Base-by-base conservation (phyloP, 2,329 filamentous ascomycete species). In the Apiospora arundinis region DNA sequence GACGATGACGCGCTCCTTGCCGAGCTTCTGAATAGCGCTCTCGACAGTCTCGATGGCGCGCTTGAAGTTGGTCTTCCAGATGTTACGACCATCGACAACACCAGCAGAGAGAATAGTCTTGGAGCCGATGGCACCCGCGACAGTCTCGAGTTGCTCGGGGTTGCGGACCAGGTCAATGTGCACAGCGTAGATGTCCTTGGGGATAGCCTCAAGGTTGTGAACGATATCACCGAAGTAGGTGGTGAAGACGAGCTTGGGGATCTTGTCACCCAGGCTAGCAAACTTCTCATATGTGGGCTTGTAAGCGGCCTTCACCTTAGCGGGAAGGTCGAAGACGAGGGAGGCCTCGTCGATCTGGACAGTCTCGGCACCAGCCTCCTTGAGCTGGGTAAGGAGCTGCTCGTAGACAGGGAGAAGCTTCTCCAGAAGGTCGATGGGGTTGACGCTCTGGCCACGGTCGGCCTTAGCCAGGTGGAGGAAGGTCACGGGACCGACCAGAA, bases 1-100 rank as follows among this genome's bases (percentile, higher is more conserved):
- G 78, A 97, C 94, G 77, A 99, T 93, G 83, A 99, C 95, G 82
- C 96, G 94, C 77, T 98, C 95, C 90, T 97, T 95, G 87, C 96
- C 95, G 75, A 99, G 91, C 88, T 97, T 90, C 88, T 98, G 94
- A 80, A 98, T 88, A 75, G 95, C 96, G 73, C 90, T 88, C 91
- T 98, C 94, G 74, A 96, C 92, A 75, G 87, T 90, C 88, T 96
- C 95, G 76, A 99, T 97, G 81, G 96, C 95, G 80, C 91, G 91
- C 91, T 97, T 93, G 88, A 98, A 93, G 92, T 98, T 97, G 86
- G 95, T 98, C 93, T 99, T 99, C 96, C 96, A 99, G 89, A 99
- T 98, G 91, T 99, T 99, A 81, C 96, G 95, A 80, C 96, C 96
- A 80, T 99, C 95, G 77, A 99, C 96, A 78, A 99, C 93, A 94